A percentile compares a stretch with the other conserved stretches of the same genome.
phyloP scores from a whole-genome alignment of 2,329 filamentous ascomycete species.

The Verticillium klebahnii region DNA sequence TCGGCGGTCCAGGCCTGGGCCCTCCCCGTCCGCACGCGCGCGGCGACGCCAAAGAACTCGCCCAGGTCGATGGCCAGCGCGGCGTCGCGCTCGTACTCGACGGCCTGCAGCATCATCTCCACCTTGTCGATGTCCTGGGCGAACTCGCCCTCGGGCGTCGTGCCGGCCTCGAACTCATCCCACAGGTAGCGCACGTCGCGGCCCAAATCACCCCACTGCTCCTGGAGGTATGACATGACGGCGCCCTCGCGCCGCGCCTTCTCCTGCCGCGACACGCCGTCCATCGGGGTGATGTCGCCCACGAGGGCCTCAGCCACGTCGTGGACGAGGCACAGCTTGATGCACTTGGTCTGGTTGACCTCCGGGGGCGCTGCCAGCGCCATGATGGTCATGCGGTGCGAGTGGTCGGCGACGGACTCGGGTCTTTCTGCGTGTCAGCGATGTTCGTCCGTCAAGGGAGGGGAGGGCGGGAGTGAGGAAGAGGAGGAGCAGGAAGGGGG shows the following conservation, averaged over 20 bases:
- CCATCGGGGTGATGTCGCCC: background rate
- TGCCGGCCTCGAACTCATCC: background rate
- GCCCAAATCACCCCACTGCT: background rate
- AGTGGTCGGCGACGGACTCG: conserved; percentile 1
- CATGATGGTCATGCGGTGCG: background rate
- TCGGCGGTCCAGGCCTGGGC: background rate
- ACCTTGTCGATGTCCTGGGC: conserved; percentile 1
- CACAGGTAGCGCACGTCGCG: background rate
- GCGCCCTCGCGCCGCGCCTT: background rate
- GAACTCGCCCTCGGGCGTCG: background rate
- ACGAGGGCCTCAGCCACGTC: conserved; percentile 1
- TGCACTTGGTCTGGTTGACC: background rate
- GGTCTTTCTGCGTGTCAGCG: too few species aligned
- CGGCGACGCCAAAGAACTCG: background rate
- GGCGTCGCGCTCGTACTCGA: background rate
- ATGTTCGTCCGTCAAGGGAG: too few species aligned
- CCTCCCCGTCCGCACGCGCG: background rate
- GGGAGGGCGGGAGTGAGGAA: background rate
- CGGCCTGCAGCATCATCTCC: background rate
- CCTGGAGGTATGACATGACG: background rate
- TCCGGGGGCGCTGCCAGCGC: background rate
- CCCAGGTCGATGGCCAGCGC: background rate
- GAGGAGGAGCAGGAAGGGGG: background rate
- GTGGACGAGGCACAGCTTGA: background rate
- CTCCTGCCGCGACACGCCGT: background rate